phyloP scores from a whole-genome alignment of 352 stramenopile species.

The Blastocystis sp. region DNA sequence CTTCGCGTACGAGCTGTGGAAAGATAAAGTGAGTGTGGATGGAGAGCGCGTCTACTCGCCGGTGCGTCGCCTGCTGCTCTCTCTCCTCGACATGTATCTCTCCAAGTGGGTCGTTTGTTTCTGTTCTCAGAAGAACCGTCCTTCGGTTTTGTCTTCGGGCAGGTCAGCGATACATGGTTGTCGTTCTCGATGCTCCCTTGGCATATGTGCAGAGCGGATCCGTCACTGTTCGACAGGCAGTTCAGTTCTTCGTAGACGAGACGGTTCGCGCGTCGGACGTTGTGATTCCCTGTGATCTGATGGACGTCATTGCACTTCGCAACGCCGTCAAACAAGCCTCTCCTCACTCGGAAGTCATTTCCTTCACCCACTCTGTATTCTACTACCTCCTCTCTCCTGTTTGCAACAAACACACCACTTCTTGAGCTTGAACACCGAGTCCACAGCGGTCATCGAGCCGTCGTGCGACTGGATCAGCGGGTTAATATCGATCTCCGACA shows the following conservation, averaged over 20 bases:
- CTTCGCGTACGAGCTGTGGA: neutral
- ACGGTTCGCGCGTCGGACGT: neutral
- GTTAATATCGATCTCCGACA: constrained; percentile 39
- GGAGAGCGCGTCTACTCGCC: neutral
- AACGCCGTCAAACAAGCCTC: neutral
- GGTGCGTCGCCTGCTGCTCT: neutral
- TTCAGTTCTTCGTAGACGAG: neutral
- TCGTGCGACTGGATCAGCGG: constrained; percentile 24
- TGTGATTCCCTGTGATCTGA: neutral
- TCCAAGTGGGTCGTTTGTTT: neutral
- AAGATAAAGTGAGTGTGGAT: neutral
- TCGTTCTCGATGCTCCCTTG: neutral
- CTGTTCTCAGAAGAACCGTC: neutral
- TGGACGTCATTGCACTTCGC: neutral
- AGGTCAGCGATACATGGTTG: neutral
- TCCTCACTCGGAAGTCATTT: neutral
- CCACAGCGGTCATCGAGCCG: constrained; percentile 18
- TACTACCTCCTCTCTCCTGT: neutral
- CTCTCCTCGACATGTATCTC: neutral
- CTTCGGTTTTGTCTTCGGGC: neutral
- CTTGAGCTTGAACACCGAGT: constrained; percentile 36
- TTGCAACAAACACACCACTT: constrained; percentile 33
- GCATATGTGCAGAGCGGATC: neutral
- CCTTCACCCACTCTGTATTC: neutral
- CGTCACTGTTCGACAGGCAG: neutral